phyloP scores from a whole-genome alignment of 2,329 filamentous ascomycete species.

The Diplodia mutila region DNA sequence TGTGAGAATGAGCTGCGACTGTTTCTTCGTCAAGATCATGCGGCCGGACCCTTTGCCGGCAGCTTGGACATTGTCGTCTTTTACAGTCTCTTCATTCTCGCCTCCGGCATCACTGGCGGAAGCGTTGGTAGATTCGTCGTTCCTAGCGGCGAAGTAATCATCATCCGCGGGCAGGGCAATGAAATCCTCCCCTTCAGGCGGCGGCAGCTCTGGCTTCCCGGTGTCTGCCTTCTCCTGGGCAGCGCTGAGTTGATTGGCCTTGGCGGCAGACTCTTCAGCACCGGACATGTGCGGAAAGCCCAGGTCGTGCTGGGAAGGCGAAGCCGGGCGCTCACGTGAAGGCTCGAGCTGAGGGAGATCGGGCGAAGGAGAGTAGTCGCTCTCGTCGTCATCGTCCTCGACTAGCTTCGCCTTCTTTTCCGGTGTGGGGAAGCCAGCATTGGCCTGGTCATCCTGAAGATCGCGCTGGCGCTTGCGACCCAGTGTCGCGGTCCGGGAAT shows the following conservation, averaged over 20 bases:
- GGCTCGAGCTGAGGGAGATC: neutral
- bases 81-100: neutral
- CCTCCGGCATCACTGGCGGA: neutral
- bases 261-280: neutral
- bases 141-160: neutral
- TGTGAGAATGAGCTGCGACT: neutral
- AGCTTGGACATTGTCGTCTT: neutral
- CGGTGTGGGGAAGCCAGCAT: neutral
- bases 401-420: constrained; percentile 15
- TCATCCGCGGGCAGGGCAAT: constrained; percentile 1
- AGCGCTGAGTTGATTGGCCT: constrained; percentile 7
- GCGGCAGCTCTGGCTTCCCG: neutral
- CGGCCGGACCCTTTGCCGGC: neutral
- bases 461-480: constrained; percentile 42
- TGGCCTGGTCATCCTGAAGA: neutral
- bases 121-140: neutral
- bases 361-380: constrained; percentile 8
- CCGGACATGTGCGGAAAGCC: constrained; percentile 16
- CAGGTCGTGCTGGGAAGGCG: neutral
- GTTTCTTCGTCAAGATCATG: neutral
- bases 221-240: neutral
- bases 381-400: neutral
- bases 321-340: constrained; percentile 14
- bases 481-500: constrained; percentile 53
- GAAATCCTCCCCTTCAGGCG: neutral